Conservation (phyloP, 768 basidiomycete species). For the Collybia nuda region DNA sequence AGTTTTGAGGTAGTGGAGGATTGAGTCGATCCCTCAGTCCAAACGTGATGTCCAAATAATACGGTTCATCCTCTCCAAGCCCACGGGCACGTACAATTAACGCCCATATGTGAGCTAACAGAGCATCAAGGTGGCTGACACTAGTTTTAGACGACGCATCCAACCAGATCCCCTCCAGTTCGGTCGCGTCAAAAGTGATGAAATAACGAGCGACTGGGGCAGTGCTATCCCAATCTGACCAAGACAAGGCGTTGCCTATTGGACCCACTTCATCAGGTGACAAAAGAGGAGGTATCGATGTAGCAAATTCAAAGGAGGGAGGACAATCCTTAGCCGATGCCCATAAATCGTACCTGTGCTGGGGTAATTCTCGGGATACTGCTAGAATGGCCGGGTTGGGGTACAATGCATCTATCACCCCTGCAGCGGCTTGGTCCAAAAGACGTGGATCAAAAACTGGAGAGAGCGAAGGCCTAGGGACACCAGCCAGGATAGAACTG, state of each 20-base stretch:
- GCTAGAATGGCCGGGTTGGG: conserved; percentile 21
- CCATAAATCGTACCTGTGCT: conserved; percentile 31
- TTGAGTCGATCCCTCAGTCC: conserved; percentile 22
- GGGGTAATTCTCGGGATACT: conserved; percentile 18
- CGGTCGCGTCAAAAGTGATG: conserved; percentile 22
- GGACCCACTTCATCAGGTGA: not conserved
- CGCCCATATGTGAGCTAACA: conserved; percentile 35
- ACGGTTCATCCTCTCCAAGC: conserved; percentile 12
- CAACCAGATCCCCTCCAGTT: conserved; percentile 30
- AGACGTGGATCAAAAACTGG: conserved; percentile 28
- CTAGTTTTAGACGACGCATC: conserved; percentile 15
- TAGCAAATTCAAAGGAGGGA: conserved; percentile 11
- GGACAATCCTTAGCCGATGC: conserved; percentile 20
- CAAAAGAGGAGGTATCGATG: conserved; percentile 16
- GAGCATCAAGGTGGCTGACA: conserved; percentile 33
- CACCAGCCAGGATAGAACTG: conserved; percentile 13
- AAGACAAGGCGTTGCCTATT: conserved; percentile 23
- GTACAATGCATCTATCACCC: conserved; percentile 24
- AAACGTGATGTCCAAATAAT: conserved; percentile 15
- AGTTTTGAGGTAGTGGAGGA: conserved; percentile 21
- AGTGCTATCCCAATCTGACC: conserved; percentile 25
- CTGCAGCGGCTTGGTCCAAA: conserved; percentile 26
- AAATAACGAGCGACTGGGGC: conserved; percentile 23
- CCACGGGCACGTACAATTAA: conserved; percentile 28
- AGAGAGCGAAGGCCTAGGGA: conserved; percentile 9